Evolutionary conservation across 2,329 filamentous ascomycete genomes (phyloP), one percentile per base, ranked within the genome.

Genomic region (Ophiostoma montium): DNA sequence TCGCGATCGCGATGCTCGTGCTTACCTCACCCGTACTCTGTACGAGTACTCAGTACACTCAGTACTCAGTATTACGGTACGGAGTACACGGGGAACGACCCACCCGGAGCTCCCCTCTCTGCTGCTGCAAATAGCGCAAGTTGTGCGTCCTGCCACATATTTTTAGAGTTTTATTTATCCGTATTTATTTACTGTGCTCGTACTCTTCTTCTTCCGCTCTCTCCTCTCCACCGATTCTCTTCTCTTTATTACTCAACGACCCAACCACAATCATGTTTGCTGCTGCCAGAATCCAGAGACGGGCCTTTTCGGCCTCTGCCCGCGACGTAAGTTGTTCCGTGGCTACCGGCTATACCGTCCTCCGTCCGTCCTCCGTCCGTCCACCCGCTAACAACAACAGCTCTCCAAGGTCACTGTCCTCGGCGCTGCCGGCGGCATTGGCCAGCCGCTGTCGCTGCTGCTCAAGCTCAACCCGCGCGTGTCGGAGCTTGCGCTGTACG

Each of bases 401-500:
- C 80, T 88, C 65, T 94, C 89, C 71, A 96, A 96, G 80, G 92
- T 98, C 63, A 81, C 89, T 65, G 88, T 98, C 60, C 86, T 96
- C 68, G 92, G 92, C 76, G 92, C 92, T 60, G 84, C 84, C 64
- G 92, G 92, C 74, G 92, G 92, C 71, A 98, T 98, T 74, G 92
- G 92, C 69, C 92, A 98, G 70, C 92, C 92, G 64, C 76, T 98
- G 63, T 98, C 92, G 52, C 84, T 98, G 59, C 83, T 98, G 65
- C 80, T 98, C 70, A 98, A 98, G 87, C 82, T 95, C 67, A 96
- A 95, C 83, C 87, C 89, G 61, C 80, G 86, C 65, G 90, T 96
- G 61, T 84, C 79, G 62, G 82, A 95, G 69, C 86, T 98, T 62
- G 86, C 90, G 57, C 86, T 98, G 63, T 98, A 96, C 76, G 92